Evolutionary conservation across 208 protist species (phyloP), one percentile per base, ranked within the genome.

Genomic region (Angomonas desouzai): DNA sequence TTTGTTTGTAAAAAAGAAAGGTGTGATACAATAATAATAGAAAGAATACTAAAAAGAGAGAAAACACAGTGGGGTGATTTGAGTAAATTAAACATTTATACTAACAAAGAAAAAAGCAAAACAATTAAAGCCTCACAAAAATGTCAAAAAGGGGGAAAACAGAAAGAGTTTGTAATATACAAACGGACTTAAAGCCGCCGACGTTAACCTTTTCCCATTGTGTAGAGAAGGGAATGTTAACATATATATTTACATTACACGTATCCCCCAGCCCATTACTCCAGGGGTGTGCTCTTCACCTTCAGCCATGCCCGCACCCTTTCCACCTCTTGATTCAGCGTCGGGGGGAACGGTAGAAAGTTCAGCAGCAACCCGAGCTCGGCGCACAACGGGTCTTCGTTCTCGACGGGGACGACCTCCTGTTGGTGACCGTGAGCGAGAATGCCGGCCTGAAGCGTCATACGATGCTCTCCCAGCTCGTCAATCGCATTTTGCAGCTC

Each of bases 321-420:
- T 3, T 75, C 68, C 3, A 75, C 81, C 49, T 92, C 76, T 33
- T 73, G 28, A 13, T 61, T 36, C 2, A 77, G 32, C 0, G 55
- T 49, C 16, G 68, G 51, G 9, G 85, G 74, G 76, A 76, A 92
- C 36, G 34, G 66, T n/a, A 64, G 47, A 36, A 79, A 65, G 20
- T 76, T 38, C 36, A 89, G 60, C 55, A 92, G 68, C 59, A 89
- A 59, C 27, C 79, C 49, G 38, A 87, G 32, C 62, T 89, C 82
- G 23, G 82, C 79, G 38, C 71, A 70, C 7, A 79, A 57, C 1
- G 65, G 36, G 48, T 83, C 76, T 38, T 29, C 25, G 36, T 79
- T 70, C 3, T 51, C 66, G 2, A 49, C 25, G n/a, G 72, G 59
- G 0, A 75, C 43, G 3, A 81, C 61, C 4, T 32, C 59, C 3